A percentile compares a stretch with the other conserved stretches of the same genome.
Evolutionary conservation across 2,329 filamentous ascomycete species (phyloP).

Genomic region (Diatrype stigma): DNA sequence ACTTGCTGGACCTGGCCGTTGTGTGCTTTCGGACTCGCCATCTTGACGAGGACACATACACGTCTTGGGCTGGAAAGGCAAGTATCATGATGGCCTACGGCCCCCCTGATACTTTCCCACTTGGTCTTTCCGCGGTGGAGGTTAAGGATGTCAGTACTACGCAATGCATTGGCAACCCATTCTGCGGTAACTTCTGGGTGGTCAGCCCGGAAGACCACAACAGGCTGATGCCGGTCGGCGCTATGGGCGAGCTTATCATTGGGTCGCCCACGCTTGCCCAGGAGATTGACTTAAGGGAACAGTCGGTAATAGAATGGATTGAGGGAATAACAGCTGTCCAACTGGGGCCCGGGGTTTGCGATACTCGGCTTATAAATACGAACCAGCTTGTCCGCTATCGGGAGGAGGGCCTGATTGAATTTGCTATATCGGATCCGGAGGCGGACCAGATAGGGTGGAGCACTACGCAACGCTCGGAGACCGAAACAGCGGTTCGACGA

Average conservation of each 20-base stretch:
- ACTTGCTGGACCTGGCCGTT: conserved; percentile 23
- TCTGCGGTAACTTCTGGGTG: conserved; percentile 48
- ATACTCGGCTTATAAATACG: conserved; percentile 39
- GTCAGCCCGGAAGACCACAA: conserved; percentile 48
- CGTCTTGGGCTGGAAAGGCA: conserved; percentile 41
- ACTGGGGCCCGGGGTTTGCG: conserved; percentile 19
- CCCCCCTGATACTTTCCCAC: conserved; percentile 45
- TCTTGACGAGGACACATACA: conserved; percentile 46
- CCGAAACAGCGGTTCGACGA: conserved; percentile 44
- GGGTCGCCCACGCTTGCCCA: conserved; percentile 50
- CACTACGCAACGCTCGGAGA: conserved; percentile 36
- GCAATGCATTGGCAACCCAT: conserved; percentile 42
- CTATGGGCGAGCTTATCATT: conserved; percentile 56
- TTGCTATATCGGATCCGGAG: conserved; percentile 40
- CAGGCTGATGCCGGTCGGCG: conserved; percentile 49
- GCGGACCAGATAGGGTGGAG: conserved; percentile 37
- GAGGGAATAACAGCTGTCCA: conserved; percentile 15
- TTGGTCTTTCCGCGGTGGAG: conserved; percentile 46
- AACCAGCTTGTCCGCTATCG: conserved; percentile 47
- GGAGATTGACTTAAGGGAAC: conserved; percentile 29
- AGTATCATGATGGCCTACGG: conserved; percentile 49
- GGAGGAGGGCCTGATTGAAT: conserved; percentile 44
- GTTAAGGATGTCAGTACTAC: conserved; percentile 33
- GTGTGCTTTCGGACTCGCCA: conserved; percentile 40
- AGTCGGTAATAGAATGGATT: conserved; percentile 22